phyloP scores from a whole-genome alignment of 1,284 basidiomycete species.

The Tetrapyrgos nigripes region DNA sequence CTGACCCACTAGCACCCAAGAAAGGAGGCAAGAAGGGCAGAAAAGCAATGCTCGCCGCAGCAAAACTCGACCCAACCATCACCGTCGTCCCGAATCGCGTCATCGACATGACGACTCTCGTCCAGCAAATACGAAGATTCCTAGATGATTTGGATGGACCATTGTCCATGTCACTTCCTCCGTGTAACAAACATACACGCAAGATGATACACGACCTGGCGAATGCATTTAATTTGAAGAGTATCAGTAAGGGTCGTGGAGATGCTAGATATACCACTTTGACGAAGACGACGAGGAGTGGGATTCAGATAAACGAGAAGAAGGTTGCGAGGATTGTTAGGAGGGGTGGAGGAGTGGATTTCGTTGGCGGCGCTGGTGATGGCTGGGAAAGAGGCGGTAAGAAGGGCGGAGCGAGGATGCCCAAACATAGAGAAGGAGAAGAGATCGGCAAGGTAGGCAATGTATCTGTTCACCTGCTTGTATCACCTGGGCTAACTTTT shows the following conservation, averaged over 20 bases:
- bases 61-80: slow-evolving; percentile 50
- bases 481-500: slow-evolving; percentile 4
- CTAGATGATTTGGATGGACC: slow-evolving; percentile 57
- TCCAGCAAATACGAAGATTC: slow-evolving; percentile 76
- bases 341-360: slow-evolving; percentile 40
- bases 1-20: slow-evolving; percentile 59
- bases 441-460: slow-evolving; percentile 71
- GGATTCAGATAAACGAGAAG: slow-evolving; percentile 56
- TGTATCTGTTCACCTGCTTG: slow-evolving; percentile 3
- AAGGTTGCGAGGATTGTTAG: slow-evolving; percentile 65
- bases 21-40: slow-evolving; percentile 73
- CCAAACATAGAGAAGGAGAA: slow-evolving; percentile 72
- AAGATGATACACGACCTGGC: slow-evolving; percentile 83
- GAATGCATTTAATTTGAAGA: slow-evolving; percentile 76
- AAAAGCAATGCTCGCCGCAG: slow-evolving; percentile 66
- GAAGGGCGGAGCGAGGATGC: slow-evolving; percentile 36
- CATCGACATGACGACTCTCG: slow-evolving; percentile 63
- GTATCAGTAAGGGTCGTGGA: slow-evolving; percentile 76
- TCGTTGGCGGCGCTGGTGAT: slow-evolving; percentile 32
- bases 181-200: slow-evolving; percentile 76
- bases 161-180: slow-evolving; percentile 69
- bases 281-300: slow-evolving; percentile 66
- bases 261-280: slow-evolving; percentile 70
- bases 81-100: slow-evolving; percentile 55
- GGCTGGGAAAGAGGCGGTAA: slow-evolving; percentile 33